These are phyloP conservation scores for Glonium stellatum DNA, from an alignment of 495 filamentous ascomycete genomes.

Conservation along the genomic window DNA sequence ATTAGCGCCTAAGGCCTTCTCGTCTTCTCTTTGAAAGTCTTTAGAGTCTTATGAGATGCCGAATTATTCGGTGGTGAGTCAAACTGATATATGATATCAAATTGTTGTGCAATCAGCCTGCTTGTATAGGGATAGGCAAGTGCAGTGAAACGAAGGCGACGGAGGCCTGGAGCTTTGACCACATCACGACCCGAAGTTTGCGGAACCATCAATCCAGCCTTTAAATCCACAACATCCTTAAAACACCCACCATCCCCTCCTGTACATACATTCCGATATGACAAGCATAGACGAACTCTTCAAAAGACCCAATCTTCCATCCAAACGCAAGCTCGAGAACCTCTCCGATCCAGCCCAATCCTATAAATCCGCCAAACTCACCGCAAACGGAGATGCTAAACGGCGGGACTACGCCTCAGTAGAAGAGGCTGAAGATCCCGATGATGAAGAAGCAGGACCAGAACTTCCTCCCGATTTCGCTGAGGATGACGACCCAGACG, in stretches of 20 bases:
- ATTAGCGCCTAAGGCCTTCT: too few species aligned
- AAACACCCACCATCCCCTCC: neutral
- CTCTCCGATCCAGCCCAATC: conserved; percentile 41
- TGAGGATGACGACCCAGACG: conserved; percentile 52
- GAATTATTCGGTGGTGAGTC: too few species aligned
- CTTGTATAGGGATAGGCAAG: too few species aligned
- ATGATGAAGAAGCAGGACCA: conserved; percentile 59
- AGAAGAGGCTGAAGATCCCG: conserved; percentile 54
- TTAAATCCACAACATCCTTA: too few species aligned
- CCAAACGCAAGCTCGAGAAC: conserved; percentile 39
- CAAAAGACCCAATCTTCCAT: conserved; percentile 32
- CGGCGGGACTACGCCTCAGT: conserved; percentile 55
- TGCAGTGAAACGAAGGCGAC: too few species aligned
- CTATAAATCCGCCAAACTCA: conserved; percentile 81
- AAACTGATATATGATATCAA: too few species aligned
- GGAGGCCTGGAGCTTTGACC: too few species aligned
- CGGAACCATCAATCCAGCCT: too few species aligned
- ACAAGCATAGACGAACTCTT: conserved; percentile 41
- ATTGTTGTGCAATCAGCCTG: too few species aligned
- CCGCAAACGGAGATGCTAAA: conserved; percentile 53
- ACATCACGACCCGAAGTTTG: too few species aligned
- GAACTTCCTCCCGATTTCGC: conserved; percentile 55
- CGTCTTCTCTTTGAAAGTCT: too few species aligned
- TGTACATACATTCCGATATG: conserved; percentile 25
- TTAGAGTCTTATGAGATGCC: too few species aligned